Evolutionary conservation across 1,139 yeast genomes (phyloP).

Genomic region (Yamadazyma siamensis): DNA sequence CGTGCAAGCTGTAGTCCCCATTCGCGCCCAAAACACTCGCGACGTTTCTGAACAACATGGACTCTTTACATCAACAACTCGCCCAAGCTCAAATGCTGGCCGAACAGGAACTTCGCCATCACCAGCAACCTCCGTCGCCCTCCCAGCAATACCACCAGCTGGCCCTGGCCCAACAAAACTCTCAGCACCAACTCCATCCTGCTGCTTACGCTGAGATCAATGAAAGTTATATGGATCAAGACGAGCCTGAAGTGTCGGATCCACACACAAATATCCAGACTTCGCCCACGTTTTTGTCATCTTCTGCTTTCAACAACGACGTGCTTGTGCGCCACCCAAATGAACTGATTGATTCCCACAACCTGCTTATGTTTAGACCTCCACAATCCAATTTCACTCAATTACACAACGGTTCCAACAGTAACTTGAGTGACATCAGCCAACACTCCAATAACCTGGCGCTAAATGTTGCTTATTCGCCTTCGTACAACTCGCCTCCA

Average conservation of each 20-base stretch:
- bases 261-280: conserved; percentile 4
- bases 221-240: conserved; percentile 44
- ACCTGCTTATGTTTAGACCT: conserved; percentile 37
- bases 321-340: conserved; percentile 11
- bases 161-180: conserved; percentile 7
- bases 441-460: conserved; percentile 10
- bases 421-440: conserved; percentile 27
- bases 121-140: conserved; percentile 1
- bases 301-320: conserved; percentile 12
- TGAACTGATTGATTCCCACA: conserved; percentile 29
- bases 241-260: conserved; percentile 13
- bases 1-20: too few relatives aligned
- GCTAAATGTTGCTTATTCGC: conserved; percentile 3
- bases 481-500: too few relatives aligned
- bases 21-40: too few relatives aligned
- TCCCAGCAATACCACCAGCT: neutral
- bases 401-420: conserved; percentile 37
- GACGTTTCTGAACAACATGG: too few relatives aligned
- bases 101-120: conserved; percentile 9
- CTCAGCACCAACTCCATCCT: conserved; percentile 1
- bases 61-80: conserved; percentile 10
- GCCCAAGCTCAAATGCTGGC: conserved; percentile 13
- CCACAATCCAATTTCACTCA: conserved; percentile 41
- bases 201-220: conserved; percentile 8
- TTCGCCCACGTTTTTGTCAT: conserved; percentile 17